Conservation (phyloP, 306 rosid genomes). For the Comarum palustre region DNA sequence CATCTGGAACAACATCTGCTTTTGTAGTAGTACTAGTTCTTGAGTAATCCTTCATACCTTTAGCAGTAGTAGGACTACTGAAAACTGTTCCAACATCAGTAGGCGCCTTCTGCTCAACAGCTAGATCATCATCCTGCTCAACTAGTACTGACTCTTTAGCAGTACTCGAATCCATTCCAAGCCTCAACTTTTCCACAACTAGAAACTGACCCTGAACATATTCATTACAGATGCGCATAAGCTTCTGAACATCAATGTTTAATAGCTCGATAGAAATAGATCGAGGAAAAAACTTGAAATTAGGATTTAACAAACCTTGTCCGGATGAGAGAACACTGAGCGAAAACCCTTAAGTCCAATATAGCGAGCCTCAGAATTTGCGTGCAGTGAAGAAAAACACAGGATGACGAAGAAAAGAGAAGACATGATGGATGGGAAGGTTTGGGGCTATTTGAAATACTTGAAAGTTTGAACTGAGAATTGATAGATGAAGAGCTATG, state of each 20-base stretch:
- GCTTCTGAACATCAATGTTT: no score
- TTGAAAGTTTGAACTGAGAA: neutral
- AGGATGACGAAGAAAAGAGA: slow-evolving; percentile 28
- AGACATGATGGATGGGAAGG: neutral
- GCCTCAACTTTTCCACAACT: slow-evolving; percentile 20
- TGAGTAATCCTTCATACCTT: slow-evolving; percentile 5
- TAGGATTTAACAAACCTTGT: slow-evolving; percentile 29
- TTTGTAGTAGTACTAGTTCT: slow-evolving; percentile 1
- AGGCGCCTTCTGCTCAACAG: neutral
- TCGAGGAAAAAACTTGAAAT: neutral
- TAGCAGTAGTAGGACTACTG: neutral
- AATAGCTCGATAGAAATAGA: neutral
- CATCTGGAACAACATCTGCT: slow-evolving; percentile 32
- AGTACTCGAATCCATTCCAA: slow-evolving; percentile 12
- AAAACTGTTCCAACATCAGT: neutral
- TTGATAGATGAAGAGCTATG: slow-evolving; percentile 4
- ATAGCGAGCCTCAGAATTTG: slow-evolving; percentile 36
- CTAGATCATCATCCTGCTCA: neutral
- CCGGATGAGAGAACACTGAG: slow-evolving; percentile 5
- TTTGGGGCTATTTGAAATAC: neutral
- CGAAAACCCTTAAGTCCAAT: slow-evolving; percentile 19
- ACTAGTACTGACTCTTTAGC: slow-evolving; percentile 2
- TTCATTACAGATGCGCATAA: neutral
- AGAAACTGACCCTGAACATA: slow-evolving; percentile 8
- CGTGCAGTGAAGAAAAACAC: slow-evolving; percentile 31